These are phyloP conservation scores for Crotalaria pallida DNA, from an alignment of 306 rosid genomes.

Conservation along the genomic window DNA sequence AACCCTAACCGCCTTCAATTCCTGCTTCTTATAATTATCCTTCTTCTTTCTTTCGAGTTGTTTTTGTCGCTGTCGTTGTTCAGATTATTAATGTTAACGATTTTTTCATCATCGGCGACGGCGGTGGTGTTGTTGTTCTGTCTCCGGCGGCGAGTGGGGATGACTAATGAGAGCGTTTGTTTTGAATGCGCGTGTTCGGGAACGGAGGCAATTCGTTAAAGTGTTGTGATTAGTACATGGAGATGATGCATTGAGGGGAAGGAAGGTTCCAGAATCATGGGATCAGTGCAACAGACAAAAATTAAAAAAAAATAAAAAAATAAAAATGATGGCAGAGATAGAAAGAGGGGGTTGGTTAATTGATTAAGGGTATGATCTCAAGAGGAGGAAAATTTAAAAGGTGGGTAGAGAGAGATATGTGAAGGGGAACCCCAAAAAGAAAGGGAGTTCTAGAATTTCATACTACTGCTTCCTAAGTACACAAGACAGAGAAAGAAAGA, in stretches of 20 bases:
- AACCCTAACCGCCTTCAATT: conserved; percentile 8
- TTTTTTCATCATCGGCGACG: conserved; percentile 31
- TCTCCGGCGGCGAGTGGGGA: conserved; percentile 2
- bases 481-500: not conserved
- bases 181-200: conserved; percentile 34
- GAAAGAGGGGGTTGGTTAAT: not conserved
- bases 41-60: too few species aligned
- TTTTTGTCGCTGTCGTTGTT: too few species aligned
- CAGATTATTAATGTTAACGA: not conserved
- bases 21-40: conserved; percentile 4
- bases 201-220: conserved; percentile 55
- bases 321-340: too few species aligned
- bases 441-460: conserved; percentile 31
- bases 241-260: conserved; percentile 28
- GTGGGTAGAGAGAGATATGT: conserved; percentile 42
- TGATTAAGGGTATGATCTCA: not conserved
- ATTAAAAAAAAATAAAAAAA: not conserved
- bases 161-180: conserved; percentile 22
- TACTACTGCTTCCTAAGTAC: conserved; percentile 15
- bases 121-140: conserved; percentile 22
- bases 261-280: conserved; percentile 38
- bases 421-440: conserved; percentile 38
- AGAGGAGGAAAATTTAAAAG: conserved; percentile 21
- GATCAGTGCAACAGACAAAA: not conserved
- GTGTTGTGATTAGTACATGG: conserved; percentile 33